Conservation (phyloP, 768 basidiomycete species). For the Naganishia vaughanmartiniae region DNA sequence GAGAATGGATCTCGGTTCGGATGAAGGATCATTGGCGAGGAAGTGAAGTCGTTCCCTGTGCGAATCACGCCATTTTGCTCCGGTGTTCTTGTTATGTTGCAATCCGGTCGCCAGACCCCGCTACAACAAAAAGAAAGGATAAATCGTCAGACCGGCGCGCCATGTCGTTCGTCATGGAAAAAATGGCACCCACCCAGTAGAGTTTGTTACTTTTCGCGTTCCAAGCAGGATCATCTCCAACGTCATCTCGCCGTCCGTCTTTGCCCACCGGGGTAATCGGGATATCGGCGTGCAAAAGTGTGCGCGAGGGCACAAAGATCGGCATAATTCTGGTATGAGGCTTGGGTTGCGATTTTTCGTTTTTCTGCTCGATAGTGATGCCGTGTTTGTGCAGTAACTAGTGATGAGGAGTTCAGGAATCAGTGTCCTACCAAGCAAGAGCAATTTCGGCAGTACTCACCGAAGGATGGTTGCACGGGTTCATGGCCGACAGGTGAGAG, state of each 20-base stretch:
- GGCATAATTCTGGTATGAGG: constrained; percentile 52
- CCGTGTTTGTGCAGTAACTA: constrained; percentile 51
- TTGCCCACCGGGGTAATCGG: constrained; percentile 51
- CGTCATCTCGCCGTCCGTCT: constrained; percentile 49
- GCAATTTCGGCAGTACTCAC: constrained; percentile 31
- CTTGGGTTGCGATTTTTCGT: constrained; percentile 46
- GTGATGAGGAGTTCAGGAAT: background rate
- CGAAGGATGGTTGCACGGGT: constrained; percentile 51
- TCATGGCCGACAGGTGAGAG: constrained; percentile 48
- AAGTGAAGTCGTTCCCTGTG: constrained; percentile 51
- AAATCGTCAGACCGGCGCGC: background rate
- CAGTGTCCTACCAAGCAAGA: background rate
- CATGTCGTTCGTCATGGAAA: background rate
- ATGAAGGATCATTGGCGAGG: constrained; percentile 46
- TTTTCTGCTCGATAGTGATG: constrained; percentile 48
- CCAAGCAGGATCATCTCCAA: constrained; percentile 51
- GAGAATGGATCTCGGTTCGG: constrained; percentile 40
- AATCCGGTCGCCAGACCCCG: constrained; percentile 51
- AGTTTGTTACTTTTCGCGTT: constrained; percentile 49
- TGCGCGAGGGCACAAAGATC: constrained; percentile 50
- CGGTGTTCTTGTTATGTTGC: constrained; percentile 45
- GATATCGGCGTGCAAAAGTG: constrained; percentile 50
- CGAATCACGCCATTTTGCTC: constrained; percentile 46
- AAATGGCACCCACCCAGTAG: constrained; percentile 47
- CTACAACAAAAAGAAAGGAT: constrained; percentile 26